A percentile compares a stretch with the other conserved stretches of the same genome.
phyloP scores from a whole-genome alignment of 768 basidiomycete genomes.

The Tricholoma bakamatsutake region DNA sequence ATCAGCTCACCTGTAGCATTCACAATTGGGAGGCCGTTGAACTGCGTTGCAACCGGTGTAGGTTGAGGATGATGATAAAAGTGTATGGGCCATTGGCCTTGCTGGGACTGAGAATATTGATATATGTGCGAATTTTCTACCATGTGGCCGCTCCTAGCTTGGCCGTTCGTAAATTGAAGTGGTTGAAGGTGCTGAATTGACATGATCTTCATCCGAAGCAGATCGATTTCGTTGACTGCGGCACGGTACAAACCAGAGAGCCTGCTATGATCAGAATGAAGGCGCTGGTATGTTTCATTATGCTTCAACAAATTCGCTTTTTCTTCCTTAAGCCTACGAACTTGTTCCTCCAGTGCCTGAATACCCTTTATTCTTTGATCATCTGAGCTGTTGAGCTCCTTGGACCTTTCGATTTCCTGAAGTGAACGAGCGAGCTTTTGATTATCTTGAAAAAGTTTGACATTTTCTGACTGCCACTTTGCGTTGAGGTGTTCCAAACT shows the following conservation, averaged over 20 bases:
- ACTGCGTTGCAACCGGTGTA: background rate
- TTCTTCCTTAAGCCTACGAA: constrained; percentile 16
- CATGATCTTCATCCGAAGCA: constrained; percentile 7
- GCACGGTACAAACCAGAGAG: constrained; percentile 10
- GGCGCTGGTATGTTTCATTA: constrained; percentile 16
- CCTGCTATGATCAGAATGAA: constrained; percentile 15
- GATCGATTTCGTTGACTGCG: constrained; percentile 15
- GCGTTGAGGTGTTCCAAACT: constrained; percentile 26
- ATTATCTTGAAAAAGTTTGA: constrained; percentile 36
- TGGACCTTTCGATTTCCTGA: constrained; percentile 17
- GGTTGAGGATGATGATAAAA: background rate
- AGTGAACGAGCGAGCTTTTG: constrained; percentile 21
- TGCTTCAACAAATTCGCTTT: constrained; percentile 11
- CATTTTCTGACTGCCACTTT: constrained; percentile 30
- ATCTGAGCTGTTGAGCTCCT: constrained; percentile 15
- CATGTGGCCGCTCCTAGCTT: background rate
- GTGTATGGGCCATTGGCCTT: background rate
- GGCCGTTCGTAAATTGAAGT: background rate
- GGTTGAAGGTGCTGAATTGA: background rate
- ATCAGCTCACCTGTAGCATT: background rate
- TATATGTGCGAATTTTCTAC: background rate
- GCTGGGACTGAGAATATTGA: background rate
- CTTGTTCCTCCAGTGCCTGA: constrained; percentile 17
- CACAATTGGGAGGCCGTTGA: background rate
- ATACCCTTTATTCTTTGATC: constrained; percentile 15